Percentiles rank a stretch among this genome's conserved stretches.
Evolutionary conservation across 257 asterid species (phyloP).

Genomic region (Ligustrum vulgare): DNA sequence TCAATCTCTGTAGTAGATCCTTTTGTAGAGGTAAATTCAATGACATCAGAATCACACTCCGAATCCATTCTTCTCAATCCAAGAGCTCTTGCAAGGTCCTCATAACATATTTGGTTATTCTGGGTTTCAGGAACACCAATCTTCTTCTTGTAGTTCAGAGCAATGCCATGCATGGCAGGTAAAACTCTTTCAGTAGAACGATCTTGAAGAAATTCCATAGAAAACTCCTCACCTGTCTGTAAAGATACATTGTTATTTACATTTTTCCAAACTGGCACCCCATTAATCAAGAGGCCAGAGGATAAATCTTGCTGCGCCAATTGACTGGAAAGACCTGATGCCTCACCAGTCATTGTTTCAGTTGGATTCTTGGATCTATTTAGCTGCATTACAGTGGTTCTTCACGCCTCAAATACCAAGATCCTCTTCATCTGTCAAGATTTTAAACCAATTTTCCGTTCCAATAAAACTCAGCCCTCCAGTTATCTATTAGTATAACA

Average conservation of each 20-base stretch:
- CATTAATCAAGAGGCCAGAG: conserved; percentile 23
- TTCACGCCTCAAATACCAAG: conserved; percentile 21
- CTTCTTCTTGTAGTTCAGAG: conserved; percentile 31
- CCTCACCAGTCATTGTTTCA: conserved; percentile 38
- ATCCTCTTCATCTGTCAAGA: conserved; percentile 3
- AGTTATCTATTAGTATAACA: neutral
- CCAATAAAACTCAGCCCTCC: neutral
- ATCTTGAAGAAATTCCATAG: conserved; percentile 52
- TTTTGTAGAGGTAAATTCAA: conserved; percentile 51
- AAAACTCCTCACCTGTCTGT: conserved; percentile 64
- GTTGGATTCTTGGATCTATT: conserved; percentile 37
- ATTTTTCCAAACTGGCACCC: conserved; percentile 29
- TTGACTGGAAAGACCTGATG: conserved; percentile 37
- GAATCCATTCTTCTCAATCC: conserved; percentile 67
- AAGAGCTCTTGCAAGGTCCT: conserved; percentile 61
- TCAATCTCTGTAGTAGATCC: conserved; percentile 49
- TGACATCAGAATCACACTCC: conserved; percentile 52
- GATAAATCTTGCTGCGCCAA: conserved; percentile 39
- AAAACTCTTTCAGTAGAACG: conserved; percentile 41
- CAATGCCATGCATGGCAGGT: conserved; percentile 34
- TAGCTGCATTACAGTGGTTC: conserved; percentile 34
- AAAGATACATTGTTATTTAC: conserved; percentile 40
- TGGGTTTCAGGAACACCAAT: conserved; percentile 34
- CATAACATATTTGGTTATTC: conserved; percentile 47
- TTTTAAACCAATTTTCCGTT: conserved; percentile 6